Conservation (phyloP, 2,329 filamentous ascomycete species). For the Clonostachys sp. region DNA sequence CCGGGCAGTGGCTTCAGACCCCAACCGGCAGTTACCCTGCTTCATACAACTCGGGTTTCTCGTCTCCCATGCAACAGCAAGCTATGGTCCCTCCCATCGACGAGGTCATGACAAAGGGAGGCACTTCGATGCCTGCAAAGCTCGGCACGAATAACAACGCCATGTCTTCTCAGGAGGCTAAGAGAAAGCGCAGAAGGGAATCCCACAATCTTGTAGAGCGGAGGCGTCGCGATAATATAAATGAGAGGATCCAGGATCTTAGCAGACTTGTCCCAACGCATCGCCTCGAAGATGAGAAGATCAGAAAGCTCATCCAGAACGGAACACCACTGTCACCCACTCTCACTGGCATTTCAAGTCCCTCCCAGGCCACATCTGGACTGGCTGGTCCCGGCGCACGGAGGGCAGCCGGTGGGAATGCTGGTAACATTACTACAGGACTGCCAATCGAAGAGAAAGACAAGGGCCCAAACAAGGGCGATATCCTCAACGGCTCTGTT, state of each 20-base stretch:
- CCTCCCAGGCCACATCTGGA: conserved; percentile 78
- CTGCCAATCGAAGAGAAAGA: conserved; percentile 95
- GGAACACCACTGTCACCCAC: conserved; percentile 86
- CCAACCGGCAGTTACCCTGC: conserved; percentile 74
- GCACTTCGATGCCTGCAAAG: conserved; percentile 86
- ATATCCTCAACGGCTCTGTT: conserved; percentile 94
- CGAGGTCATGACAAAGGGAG: conserved; percentile 83
- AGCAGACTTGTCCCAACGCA: conserved; percentile 90
- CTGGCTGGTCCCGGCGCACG: conserved; percentile 81
- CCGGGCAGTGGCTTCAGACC: conserved; percentile 87
- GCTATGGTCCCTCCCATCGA: conserved; percentile 69
- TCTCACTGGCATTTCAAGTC: conserved; percentile 63
- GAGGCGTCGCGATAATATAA: conserved; percentile 93
- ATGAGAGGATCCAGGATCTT: conserved; percentile 94
- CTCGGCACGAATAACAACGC: conserved; percentile 48
- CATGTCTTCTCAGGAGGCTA: conserved; percentile 84
- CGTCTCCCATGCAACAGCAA: conserved; percentile 70
- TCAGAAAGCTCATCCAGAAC: conserved; percentile 90
- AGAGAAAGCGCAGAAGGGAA: conserved; percentile 83
- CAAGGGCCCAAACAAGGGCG: conserved; percentile 97
- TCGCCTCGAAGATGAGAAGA: conserved; percentile 93
- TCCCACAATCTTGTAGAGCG: conserved; percentile 97
- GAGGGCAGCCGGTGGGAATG: conserved; percentile 64
- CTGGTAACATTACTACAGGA: conserved; percentile 85
- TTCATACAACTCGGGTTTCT: conserved; percentile 83